These are phyloP conservation scores for Boletus edulis DNA, from an alignment of 768 basidiomycete genomes.

Conservation along the genomic window DNA sequence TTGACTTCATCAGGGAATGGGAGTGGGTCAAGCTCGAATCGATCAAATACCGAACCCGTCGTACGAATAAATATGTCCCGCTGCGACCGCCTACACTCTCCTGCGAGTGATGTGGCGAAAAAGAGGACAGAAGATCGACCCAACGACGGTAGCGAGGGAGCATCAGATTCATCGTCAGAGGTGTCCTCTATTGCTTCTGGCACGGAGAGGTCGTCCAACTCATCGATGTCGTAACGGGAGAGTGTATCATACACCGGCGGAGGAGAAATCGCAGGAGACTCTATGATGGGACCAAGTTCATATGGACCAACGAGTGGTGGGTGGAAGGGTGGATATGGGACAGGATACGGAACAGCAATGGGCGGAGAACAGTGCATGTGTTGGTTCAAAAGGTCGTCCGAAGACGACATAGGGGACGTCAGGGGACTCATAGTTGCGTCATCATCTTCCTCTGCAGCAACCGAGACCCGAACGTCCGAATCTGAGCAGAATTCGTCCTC, in stretches of 20 bases:
- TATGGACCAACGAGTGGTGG: constrained; percentile 55
- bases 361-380: constrained; percentile 47
- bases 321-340: constrained; percentile 64
- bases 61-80: constrained; percentile 63
- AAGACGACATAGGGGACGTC: constrained; percentile 71
- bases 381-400: constrained; percentile 65
- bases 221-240: constrained; percentile 61
- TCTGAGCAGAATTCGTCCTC: constrained; percentile 57
- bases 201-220: constrained; percentile 65
- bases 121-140: constrained; percentile 57
- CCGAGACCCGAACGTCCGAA: constrained; percentile 44
- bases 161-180: constrained; percentile 83
- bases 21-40: constrained; percentile 68
- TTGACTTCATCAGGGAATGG: constrained; percentile 59
- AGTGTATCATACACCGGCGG: constrained; percentile 47
- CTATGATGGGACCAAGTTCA: constrained; percentile 43
- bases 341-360: constrained; percentile 54
- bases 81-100: constrained; percentile 48
- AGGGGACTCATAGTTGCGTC: constrained; percentile 53
- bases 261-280: constrained; percentile 42
- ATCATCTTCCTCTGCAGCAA: constrained; percentile 62
- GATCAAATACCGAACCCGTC: constrained; percentile 57
- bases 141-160: constrained; percentile 58
- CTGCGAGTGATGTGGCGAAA: constrained; percentile 48
- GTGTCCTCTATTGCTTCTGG: constrained; percentile 83